Percentiles rank a stretch among this genome's conserved stretches.
Evolutionary conservation across 2,329 filamentous ascomycete genomes (phyloP).

Genomic region (Zarea fungicola): DNA sequence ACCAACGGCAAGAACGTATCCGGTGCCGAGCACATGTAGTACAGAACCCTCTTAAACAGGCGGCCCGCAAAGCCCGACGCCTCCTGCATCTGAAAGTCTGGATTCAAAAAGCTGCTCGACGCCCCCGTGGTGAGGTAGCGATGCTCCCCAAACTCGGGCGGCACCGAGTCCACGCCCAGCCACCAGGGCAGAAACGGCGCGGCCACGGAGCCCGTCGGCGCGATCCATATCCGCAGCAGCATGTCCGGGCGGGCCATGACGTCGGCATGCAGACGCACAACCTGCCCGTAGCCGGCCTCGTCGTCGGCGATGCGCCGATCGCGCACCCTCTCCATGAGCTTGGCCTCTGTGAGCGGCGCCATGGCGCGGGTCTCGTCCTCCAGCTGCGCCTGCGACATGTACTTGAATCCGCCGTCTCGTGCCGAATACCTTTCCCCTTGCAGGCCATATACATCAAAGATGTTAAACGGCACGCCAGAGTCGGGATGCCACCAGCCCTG

Average conservation of each 20-base stretch:
- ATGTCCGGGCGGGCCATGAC: slow-evolving; percentile 16
- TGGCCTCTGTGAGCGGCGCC: slow-evolving; percentile 43
- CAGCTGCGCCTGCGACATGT: slow-evolving; percentile 24
- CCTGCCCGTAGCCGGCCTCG: slow-evolving; percentile 24
- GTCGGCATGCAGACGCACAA: slow-evolving; percentile 20
- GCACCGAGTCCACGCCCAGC: slow-evolving; percentile 21
- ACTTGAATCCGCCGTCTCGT: slow-evolving; percentile 25
- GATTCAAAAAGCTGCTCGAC: slow-evolving; percentile 21
- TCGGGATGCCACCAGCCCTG: slow-evolving; percentile 23
- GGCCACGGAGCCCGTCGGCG: slow-evolving; percentile 22
- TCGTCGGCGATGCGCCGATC: slow-evolving; percentile 24
- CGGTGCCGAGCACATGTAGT: slow-evolving; percentile 25
- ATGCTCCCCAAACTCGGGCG: slow-evolving; percentile 23
- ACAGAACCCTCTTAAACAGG: slow-evolving; percentile 24
- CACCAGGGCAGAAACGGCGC: slow-evolving; percentile 25
- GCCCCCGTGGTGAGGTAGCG: slow-evolving; percentile 24
- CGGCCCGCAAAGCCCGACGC: slow-evolving; percentile 22
- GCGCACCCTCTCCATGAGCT: slow-evolving; percentile 35
- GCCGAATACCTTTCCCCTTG: slow-evolving; percentile 19
- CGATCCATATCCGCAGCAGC: slow-evolving; percentile 23
- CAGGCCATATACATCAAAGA: slow-evolving; percentile 22
- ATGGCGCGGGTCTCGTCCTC: slow-evolving; percentile 30
- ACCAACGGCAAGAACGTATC: slow-evolving; percentile 20
- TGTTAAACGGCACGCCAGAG: slow-evolving; percentile 22
- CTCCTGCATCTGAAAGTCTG: slow-evolving; percentile 24